These are phyloP conservation scores for Camelina neglecta DNA, from an alignment of 345 rosid genomes.

Conservation along the genomic window DNA sequence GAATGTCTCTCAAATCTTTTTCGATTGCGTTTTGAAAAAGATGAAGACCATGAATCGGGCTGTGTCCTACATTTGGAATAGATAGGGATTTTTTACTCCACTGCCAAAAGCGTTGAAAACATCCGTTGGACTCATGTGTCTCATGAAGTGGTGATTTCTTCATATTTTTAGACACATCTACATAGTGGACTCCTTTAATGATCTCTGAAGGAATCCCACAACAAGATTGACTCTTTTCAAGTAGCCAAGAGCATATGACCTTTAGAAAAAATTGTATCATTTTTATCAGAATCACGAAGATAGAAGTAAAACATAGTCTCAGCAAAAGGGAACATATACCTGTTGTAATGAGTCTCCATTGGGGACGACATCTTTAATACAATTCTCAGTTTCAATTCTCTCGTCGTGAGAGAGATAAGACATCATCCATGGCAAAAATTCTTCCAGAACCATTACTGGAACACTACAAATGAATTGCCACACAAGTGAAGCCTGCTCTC, in stretches of 20 bases:
- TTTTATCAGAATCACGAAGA: conserved; percentile 35
- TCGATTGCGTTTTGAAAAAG: conserved; percentile 63
- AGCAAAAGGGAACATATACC: conserved; percentile 45
- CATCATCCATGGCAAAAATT: conserved; percentile 85
- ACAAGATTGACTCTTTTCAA: conserved; percentile 42
- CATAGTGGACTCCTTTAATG: conserved; percentile 32
- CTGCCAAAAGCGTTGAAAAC: conserved; percentile 44
- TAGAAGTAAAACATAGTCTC: conserved; percentile 8
- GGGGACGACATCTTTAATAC: conserved; percentile 72
- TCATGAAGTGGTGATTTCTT: conserved; percentile 31
- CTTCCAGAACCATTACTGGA: conserved; percentile 78
- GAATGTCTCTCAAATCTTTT: conserved; percentile 65
- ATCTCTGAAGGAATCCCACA: conserved; percentile 33
- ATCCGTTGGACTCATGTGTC: conserved; percentile 34
- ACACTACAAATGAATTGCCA: conserved; percentile 92
- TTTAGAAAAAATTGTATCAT: conserved; percentile 40
- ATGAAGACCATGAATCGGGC: conserved; percentile 49
- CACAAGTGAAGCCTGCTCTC: conserved; percentile 80
- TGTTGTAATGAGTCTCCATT: conserved; percentile 66
- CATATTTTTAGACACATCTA: conserved; percentile 36
- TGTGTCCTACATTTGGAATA: conserved; percentile 40
- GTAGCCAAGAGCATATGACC: conserved; percentile 70
- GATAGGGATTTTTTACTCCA: conserved; percentile 37
- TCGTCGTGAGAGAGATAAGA: conserved; percentile 75
- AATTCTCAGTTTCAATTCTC: conserved; percentile 59